Evolutionary conservation across 345 rosid genomes (phyloP), one percentile per base, ranked within the genome.

Genomic region (Clausena lansium): DNA sequence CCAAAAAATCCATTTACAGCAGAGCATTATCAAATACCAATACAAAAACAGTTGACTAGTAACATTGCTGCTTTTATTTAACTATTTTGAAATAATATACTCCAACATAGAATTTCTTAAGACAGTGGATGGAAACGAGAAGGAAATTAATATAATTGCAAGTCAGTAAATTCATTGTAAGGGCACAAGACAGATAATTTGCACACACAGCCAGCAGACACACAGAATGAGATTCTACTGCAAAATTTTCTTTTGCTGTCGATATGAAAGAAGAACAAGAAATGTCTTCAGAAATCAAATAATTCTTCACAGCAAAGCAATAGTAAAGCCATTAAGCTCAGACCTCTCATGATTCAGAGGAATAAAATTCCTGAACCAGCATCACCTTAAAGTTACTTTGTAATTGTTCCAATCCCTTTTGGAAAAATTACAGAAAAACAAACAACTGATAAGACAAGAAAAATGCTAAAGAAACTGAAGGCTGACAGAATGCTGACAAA

Each of bases 241-340:
- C 3, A 65, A 19, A 36, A 2, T 20, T 33, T 14, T 5, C 3
- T 30, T 63, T 63, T 63, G 30, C 64, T 59, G 19, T 45, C n/a
- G 32, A 14, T 63, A 63, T 9, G 14, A 33, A 65, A 65, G 45
- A 65, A 65, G 25, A 65, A 22, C 22, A 4, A 4, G 10, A 65
- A 8, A 17, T 9, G 4, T 19, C 27, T 19, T 20, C 7, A 65
- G 14, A 65, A 65, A n/a, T 19, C 25, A 7, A 66, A 35, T 36
- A 36, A 66, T 28, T 66, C 70, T 66, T 65, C 45, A 65, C 24
- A 65, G 36, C 45, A 65, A 33, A 64, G 45, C 39, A 65, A 65
- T 17, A 7, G 69, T 17, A 35, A 33, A 6, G 41, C 69, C 69
- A 65, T 35, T 19, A 65, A 65, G 36, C 41, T 20, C 35, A 3